Percentiles rank a stretch among this genome's conserved stretches.
These are phyloP conservation scores for Camillea tinctor DNA, from an alignment of 2,329 filamentous ascomycete genomes.

Conservation along the genomic window DNA sequence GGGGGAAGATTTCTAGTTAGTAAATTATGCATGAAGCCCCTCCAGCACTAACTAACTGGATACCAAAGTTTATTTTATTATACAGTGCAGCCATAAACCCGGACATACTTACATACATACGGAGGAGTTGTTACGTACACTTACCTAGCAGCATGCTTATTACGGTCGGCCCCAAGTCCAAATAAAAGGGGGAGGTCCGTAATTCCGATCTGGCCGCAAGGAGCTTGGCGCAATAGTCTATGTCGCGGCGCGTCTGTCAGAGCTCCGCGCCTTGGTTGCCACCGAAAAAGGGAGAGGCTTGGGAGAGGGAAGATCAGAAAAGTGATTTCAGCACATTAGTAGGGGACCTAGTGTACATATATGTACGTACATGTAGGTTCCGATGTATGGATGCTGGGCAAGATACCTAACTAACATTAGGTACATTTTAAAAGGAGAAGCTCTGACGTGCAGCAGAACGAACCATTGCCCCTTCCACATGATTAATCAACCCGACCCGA, in stretches of 20 bases:
- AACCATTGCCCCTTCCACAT: constrained; percentile 21
- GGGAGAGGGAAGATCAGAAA: constrained; percentile 5
- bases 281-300: background rate
- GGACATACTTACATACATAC: constrained; percentile 1
- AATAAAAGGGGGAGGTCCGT: constrained; percentile 13
- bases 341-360: too few species aligned
- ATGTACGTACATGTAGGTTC: too few species aligned
- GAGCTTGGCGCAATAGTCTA: background rate
- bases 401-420: too few species aligned
- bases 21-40: background rate
- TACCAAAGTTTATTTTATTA: constrained; percentile 5
- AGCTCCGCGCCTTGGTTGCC: background rate
- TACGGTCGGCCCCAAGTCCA: constrained; percentile 3
- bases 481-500: background rate
- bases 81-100: constrained; percentile 3
- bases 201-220: background rate
- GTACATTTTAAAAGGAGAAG: constrained; percentile 14
- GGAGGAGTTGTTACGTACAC: background rate
- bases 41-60: background rate
- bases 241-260: background rate
- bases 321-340: constrained; percentile 10
- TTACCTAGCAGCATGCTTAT: constrained; percentile 1
- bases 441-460: constrained; percentile 16
- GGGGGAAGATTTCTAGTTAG: too few species aligned
- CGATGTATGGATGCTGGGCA: too few species aligned